Percentiles rank a stretch among this genome's conserved stretches.
Evolutionary conservation across 495 filamentous ascomycete genomes (phyloP).

Genomic region (Lasiosphaeria ovina): DNA sequence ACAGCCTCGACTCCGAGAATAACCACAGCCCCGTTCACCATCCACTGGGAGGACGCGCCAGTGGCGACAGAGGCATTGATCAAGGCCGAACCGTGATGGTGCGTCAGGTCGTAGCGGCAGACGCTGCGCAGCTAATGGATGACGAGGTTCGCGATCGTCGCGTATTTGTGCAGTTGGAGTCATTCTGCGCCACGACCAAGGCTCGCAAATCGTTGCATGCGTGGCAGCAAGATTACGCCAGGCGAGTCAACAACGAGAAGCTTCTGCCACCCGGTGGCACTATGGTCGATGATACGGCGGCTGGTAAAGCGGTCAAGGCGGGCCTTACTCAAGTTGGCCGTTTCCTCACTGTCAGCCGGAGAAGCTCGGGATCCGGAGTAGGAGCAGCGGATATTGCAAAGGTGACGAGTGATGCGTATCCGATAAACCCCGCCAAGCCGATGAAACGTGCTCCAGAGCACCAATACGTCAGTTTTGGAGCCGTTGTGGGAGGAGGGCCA

Average conservation of each 20-base stretch:
- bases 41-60: neutral
- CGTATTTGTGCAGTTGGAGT: constrained; percentile 48
- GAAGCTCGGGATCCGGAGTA: neutral
- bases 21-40: neutral
- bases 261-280: constrained; percentile 35
- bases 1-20: neutral
- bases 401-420: no score
- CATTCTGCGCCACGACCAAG: constrained; percentile 47
- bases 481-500: no score
- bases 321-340: neutral
- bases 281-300: constrained; percentile 21
- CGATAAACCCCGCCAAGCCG: no score
- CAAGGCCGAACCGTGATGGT: neutral
- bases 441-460: no score
- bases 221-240: constrained; percentile 48
- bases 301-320: neutral
- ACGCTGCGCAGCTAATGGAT: constrained; percentile 18
- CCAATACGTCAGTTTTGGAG: no score
- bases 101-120: neutral
- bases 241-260: constrained; percentile 16
- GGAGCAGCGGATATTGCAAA: no score
- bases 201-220: constrained; percentile 46
- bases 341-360: neutral
- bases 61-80: neutral
- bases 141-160: constrained; percentile 43